These are phyloP conservation scores for Phoenix dactylifera DNA, from an alignment of 176 grass and related monocot species.

Conservation along the genomic window DNA sequence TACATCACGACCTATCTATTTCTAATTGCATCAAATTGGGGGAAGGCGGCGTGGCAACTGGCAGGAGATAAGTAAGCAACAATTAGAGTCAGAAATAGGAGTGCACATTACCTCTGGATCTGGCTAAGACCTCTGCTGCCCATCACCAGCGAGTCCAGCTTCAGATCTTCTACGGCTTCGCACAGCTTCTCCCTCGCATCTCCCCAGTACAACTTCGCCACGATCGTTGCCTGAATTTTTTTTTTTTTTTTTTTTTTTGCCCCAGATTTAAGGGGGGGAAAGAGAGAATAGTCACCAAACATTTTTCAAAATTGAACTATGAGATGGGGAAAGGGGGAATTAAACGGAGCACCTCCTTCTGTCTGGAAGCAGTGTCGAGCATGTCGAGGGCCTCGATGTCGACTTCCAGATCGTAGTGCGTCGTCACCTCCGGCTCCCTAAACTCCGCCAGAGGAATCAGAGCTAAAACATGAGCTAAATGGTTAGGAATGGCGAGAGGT, in stretches of 20 bases:
- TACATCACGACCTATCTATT: too few species aligned
- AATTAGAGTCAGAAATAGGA: too few species aligned
- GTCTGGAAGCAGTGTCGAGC: slow-evolving; percentile 29
- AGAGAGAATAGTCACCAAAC: neutral
- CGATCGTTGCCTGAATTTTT: slow-evolving; percentile 34
- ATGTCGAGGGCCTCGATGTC: slow-evolving; percentile 45
- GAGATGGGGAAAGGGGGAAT: neutral
- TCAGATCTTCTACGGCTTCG: slow-evolving; percentile 42
- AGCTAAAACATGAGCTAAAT: slow-evolving; percentile 16
- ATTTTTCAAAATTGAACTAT: neutral
- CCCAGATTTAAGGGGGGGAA: too few species aligned
- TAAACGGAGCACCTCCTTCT: slow-evolving; percentile 33
- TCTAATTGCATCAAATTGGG: too few species aligned
- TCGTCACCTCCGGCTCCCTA: slow-evolving; percentile 39
- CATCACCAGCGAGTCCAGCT: slow-evolving; percentile 57
- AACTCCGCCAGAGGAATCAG: slow-evolving; percentile 60
- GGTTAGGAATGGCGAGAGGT: neutral
- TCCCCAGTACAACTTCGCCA: slow-evolving; percentile 59
- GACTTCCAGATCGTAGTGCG: slow-evolving; percentile 38
- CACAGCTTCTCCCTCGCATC: slow-evolving; percentile 89
- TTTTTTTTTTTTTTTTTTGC: neutral
- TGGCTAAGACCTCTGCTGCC: slow-evolving; percentile 58
- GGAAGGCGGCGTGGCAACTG: too few species aligned
- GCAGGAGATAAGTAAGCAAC: too few species aligned
- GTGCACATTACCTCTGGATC: slow-evolving; percentile 39